Percentiles rank a stretch among this genome's conserved stretches.
These are phyloP conservation scores for maize (Zea mays) DNA, from an alignment of 176 grass and related monocot species.

Conservation along the genomic window Zm-B73-REFERENCE-NAM-5.0 NC_050096.1:26666001-26666500, in stretches of 20 bases:
- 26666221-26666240: background rate
- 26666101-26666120: background rate
- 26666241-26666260: too few relatives aligned
- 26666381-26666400: background rate
- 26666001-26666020: constrained; percentile 13
- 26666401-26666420: background rate
- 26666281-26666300: constrained; percentile 9
- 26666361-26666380: background rate
- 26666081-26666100: background rate
- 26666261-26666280: background rate
- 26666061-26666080: background rate
- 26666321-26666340: background rate
- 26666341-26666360: background rate
- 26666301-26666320: background rate
- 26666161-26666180: too few relatives aligned
- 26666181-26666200: too few relatives aligned
- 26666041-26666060: background rate
- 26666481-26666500: background rate
- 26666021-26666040: constrained; percentile 25
- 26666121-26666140: constrained; percentile 9
- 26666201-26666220: background rate
- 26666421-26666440: background rate
- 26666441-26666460: background rate
- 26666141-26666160: constrained; percentile 1
- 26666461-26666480: constrained; percentile 6